Percentiles rank a stretch among this genome's conserved stretches.
These are phyloP conservation scores for Pharus latifolius DNA, from an alignment of 176 grass and related monocot species.

Conservation along the genomic window DNA sequence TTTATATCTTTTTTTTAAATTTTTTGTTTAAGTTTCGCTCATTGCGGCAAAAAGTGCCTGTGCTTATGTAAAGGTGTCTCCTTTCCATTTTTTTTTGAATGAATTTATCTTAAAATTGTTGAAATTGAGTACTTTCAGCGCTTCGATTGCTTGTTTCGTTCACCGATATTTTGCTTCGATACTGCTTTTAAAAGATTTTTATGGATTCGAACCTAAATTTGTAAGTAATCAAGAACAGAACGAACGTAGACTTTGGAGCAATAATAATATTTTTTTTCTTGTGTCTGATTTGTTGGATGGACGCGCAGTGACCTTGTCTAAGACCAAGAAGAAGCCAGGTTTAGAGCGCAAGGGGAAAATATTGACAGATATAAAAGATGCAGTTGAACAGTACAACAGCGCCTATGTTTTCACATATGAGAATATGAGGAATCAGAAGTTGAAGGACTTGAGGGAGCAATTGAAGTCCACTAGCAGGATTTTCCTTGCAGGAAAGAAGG, in stretches of 20 bases:
- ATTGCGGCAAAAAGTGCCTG: too few species aligned
- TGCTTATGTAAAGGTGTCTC: too few species aligned
- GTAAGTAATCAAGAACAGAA: background rate
- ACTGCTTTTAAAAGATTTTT: too few species aligned
- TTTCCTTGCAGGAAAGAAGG: conserved; percentile 94
- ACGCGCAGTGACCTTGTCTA: conserved; percentile 69
- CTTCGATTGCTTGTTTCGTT: too few species aligned
- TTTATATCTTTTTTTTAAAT: too few species aligned
- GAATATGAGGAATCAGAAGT: conserved; percentile 91
- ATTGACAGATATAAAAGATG: conserved; percentile 62
- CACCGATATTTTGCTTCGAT: too few species aligned
- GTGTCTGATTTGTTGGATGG: too few species aligned
- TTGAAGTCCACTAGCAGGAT: conserved; percentile 73
- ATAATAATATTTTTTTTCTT: background rate
- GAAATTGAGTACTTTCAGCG: too few species aligned
- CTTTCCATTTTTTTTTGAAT: too few species aligned
- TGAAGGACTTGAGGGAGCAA: conserved; percentile 81
- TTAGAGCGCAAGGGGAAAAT: conserved; percentile 66
- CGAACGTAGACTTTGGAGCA: background rate
- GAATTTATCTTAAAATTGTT: too few species aligned
- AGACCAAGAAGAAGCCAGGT: conserved; percentile 69
- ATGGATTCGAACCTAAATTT: background rate
- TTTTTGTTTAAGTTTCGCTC: too few species aligned
- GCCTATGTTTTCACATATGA: conserved; percentile 85
- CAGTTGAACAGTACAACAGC: conserved; percentile 22